Evolutionary conservation across 192 early-diverging fungal species (phyloP), one percentile per base, ranked within the genome.

Genomic region (Podila clonocystis): DNA sequence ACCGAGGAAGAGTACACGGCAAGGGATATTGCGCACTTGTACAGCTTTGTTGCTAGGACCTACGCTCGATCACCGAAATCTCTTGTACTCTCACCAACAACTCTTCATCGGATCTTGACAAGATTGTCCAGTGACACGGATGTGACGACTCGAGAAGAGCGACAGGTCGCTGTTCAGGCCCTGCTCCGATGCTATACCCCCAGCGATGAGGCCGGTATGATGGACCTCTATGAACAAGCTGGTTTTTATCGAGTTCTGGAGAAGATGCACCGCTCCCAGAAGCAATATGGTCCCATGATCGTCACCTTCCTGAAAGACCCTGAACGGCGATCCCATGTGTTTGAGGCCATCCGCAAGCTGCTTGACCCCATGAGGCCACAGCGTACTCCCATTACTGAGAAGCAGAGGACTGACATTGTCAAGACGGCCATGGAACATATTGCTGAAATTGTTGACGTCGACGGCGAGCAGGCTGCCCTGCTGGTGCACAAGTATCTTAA

Each of bases 371-470:
- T 59, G 6, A 63, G 77, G 9, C 50, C 61, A 20, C 71, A 72
- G 38, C 67, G 74, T 1, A 70, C 67, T 26, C 59, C 70, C 8
- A 62, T 90, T 5, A 86, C 82, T 2, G 70, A 84, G 19, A 77
- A 82, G 26, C 87, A 90, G 69, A 73, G 83, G 60, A 67, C 73
- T 0, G 86, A 90, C 2, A 83, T 90, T 33, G 82, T 75, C 61
- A 73, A 77, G 38, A 84, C 84, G 9, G 67, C 88, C 2, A 84
- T 87, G 72, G 73, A 82, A 20, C 72, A 79, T 29, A 87, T 90
- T 79, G 75, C 85, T 9, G 83, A 89, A 29, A 85, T 90, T 82
- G 89, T 90, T 9, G 87, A 90, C 33, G 87, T 90, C 22, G 87
- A 90, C 70, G 89, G 89, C 0, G 82, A 87, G 82, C 74, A 85